These are phyloP conservation scores for Mycena floridula DNA, from an alignment of 768 basidiomycete species.

Conservation along the genomic window DNA sequence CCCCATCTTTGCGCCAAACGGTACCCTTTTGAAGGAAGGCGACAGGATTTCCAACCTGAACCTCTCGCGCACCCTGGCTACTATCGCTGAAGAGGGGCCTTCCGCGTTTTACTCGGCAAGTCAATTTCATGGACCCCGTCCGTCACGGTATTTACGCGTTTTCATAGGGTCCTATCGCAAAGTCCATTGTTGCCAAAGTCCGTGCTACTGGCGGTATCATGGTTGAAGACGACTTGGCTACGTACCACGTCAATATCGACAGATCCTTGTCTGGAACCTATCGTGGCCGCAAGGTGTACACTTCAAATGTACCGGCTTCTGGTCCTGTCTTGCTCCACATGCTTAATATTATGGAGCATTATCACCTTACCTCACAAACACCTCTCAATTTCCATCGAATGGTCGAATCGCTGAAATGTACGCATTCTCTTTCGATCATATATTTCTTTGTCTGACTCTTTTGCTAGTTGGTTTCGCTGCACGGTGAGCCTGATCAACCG, in stretches of 20 bases:
- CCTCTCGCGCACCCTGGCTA: slow-evolving; percentile 50
- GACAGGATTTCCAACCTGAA: slow-evolving; percentile 47
- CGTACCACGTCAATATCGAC: slow-evolving; percentile 43
- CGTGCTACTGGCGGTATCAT: slow-evolving; percentile 53
- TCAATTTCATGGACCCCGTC: slow-evolving; percentile 3
- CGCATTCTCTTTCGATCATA: background rate
- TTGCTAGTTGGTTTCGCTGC: background rate
- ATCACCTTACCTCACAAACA: slow-evolving; percentile 25
- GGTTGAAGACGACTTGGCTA: slow-evolving; percentile 45
- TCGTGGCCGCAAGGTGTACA: slow-evolving; percentile 54
- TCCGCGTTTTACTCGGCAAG: slow-evolving; percentile 52
- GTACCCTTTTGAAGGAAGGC: slow-evolving; percentile 47
- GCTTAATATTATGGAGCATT: slow-evolving; percentile 53
- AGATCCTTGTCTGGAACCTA: slow-evolving; percentile 56
- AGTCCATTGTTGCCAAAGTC: slow-evolving; percentile 48
- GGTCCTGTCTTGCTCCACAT: slow-evolving; percentile 29
- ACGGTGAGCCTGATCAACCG: background rate
- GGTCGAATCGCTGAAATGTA: slow-evolving; percentile 58
- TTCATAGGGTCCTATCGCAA: slow-evolving; percentile 47
- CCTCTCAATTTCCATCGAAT: slow-evolving; percentile 48
- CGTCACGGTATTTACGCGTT: background rate
- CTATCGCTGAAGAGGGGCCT: slow-evolving; percentile 52
- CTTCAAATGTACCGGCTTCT: slow-evolving; percentile 56
- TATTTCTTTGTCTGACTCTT: background rate
- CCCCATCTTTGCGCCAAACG: slow-evolving; percentile 51